These are phyloP conservation scores for Lactarius tabidus DNA, from an alignment of 768 basidiomycete species.

Conservation along the genomic window DNA sequence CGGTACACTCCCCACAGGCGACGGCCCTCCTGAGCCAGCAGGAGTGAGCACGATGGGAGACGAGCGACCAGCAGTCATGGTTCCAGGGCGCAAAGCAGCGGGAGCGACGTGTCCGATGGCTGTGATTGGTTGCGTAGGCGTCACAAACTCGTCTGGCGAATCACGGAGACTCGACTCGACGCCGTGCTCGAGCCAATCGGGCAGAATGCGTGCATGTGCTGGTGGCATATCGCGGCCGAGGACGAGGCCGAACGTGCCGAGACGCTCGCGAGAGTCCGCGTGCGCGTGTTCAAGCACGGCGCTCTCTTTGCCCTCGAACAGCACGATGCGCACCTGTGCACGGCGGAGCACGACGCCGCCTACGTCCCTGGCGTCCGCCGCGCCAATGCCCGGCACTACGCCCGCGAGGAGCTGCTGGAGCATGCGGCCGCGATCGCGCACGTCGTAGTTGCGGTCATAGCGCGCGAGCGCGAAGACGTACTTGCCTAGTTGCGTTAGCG, in stretches of 20 bases:
- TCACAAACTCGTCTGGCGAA: constrained; percentile 49
- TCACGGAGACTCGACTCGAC: constrained; percentile 77
- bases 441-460: constrained; percentile 86
- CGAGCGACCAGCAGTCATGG: constrained; percentile 31
- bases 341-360: constrained; percentile 74
- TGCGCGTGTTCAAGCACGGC: constrained; percentile 35
- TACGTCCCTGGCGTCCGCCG: constrained; percentile 24
- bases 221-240: constrained; percentile 48
- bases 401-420: constrained; percentile 65
- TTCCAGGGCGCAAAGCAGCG: constrained; percentile 28
- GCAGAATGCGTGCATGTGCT: constrained; percentile 48
- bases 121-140: constrained; percentile 31
- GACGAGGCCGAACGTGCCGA: constrained; percentile 68
- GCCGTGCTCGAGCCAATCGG: constrained; percentile 87
- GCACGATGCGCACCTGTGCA: constrained; percentile 75
- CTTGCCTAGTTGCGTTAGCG: constrained; percentile 50
- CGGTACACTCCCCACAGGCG: constrained; percentile 34
- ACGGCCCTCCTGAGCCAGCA: constrained; percentile 34
- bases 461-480: constrained; percentile 82
- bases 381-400: constrained; percentile 32
- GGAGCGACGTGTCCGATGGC: constrained; percentile 40
- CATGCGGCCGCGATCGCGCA: constrained; percentile 87
- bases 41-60: constrained; percentile 53
- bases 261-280: constrained; percentile 36
- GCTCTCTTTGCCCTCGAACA: constrained; percentile 71